phyloP scores from a whole-genome alignment of 441 rosid species.

The Jatropha podagrica region DNA sequence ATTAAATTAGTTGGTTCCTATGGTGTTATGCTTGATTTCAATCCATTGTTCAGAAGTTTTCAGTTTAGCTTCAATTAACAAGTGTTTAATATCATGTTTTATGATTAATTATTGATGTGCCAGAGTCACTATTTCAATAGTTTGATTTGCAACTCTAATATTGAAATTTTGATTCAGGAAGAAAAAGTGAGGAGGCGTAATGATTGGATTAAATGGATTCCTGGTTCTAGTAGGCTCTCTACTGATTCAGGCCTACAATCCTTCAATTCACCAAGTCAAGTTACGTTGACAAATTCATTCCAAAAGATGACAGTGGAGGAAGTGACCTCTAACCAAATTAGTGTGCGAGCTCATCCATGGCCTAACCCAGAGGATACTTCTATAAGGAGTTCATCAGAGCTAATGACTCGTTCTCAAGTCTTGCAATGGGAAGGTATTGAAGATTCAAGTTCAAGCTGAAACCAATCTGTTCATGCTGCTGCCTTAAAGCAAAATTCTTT shows the following conservation, averaged over 20 bases:
- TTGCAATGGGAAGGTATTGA: conserved; percentile 22
- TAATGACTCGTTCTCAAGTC: conserved; percentile 11
- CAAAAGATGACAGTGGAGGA: conserved; percentile 40
- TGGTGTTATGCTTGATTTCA: background rate
- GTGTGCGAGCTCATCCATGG: conserved; percentile 1
- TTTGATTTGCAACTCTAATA: conserved; percentile 6
- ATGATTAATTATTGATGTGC: background rate
- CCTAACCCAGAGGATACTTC: conserved; percentile 19
- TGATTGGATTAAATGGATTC: conserved; percentile 61
- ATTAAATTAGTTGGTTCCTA: background rate
- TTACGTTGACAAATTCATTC: conserved; percentile 33
- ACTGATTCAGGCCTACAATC: conserved; percentile 28
- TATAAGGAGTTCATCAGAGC: conserved; percentile 13
- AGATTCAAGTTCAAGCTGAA: conserved; percentile 15
- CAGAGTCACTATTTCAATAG: background rate
- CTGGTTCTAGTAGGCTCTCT: conserved; percentile 21
- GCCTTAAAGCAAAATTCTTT: background rate
- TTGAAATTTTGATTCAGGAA: conserved; percentile 40
- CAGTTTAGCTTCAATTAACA: background rate
- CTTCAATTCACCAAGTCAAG: conserved; percentile 24
- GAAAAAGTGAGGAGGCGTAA: conserved; percentile 62
- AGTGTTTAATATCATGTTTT: background rate
- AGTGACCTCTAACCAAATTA: conserved; percentile 21
- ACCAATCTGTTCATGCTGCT: conserved; percentile 11
- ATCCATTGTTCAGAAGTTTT: background rate